Conservation (phyloP, 306 rosid species). For the Ceratonia siliqua region DNA sequence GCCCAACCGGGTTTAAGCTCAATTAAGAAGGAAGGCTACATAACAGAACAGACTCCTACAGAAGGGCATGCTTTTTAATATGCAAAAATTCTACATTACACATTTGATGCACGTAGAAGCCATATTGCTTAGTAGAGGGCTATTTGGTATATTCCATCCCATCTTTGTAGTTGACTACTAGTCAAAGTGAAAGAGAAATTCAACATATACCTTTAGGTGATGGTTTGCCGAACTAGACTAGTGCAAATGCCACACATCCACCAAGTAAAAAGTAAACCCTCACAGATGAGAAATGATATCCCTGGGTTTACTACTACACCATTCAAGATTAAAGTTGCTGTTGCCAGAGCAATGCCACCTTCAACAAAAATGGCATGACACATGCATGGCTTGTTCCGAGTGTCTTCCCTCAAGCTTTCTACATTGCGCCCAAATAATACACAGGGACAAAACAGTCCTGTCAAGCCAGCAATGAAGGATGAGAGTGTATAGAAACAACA, state of each 20-base stretch:
- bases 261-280: constrained; percentile 93
- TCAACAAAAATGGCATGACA: constrained; percentile 93
- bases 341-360: constrained; percentile 89
- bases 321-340: constrained; percentile 64
- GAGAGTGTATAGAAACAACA: constrained; percentile 23
- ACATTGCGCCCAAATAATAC: constrained; percentile 88
- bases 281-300: constrained; percentile 68
- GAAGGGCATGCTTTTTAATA: neutral
- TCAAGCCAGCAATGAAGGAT: constrained; percentile 60
- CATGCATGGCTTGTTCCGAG: constrained; percentile 78
- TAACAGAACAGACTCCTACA: neutral
- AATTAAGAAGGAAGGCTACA: neutral
- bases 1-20: neutral
- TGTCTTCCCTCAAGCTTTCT: constrained; percentile 74
- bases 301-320: constrained; percentile 71
- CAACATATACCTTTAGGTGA: constrained; percentile 73
- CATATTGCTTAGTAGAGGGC: constrained; percentile 5
- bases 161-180: neutral
- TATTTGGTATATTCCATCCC: neutral
- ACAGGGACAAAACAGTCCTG: constrained; percentile 91
- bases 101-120: constrained; percentile 23
- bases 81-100: constrained; percentile 21
- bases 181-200: constrained; percentile 9
- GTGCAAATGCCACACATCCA: constrained; percentile 97
- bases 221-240: constrained; percentile 86